Evolutionary conservation across 306 rosid species (phyloP).

Genomic region (Medicago arabica): DNA sequence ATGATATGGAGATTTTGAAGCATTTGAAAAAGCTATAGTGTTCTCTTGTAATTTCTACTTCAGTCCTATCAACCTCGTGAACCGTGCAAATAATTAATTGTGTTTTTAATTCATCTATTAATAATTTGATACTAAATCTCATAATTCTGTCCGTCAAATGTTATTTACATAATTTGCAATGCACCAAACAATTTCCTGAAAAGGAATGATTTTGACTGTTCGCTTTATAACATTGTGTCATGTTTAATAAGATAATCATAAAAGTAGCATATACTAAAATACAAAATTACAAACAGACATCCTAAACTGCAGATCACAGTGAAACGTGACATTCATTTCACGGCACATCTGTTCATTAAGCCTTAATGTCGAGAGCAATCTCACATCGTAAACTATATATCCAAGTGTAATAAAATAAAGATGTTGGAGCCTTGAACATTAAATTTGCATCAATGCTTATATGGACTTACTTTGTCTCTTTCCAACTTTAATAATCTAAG

Average conservation of each 20-base stretch:
- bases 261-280: slow-evolving; percentile 3
- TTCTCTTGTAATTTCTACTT: slow-evolving; percentile 7
- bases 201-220: slow-evolving; percentile 23
- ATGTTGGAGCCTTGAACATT: slow-evolving; percentile 29
- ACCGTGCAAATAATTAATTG: slow-evolving; percentile 1
- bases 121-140: slow-evolving; percentile 21
- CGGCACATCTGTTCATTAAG: slow-evolving; percentile 10
- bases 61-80: slow-evolving; percentile 1
- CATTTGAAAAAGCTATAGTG: slow-evolving; percentile 6
- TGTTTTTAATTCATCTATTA: slow-evolving; percentile 2
- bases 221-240: slow-evolving; percentile 16
- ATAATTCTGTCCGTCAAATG: slow-evolving; percentile 1
- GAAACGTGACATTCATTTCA: slow-evolving; percentile 27
- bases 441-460: slow-evolving; percentile 24
- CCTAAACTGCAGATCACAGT: slow-evolving; percentile 17
- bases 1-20: slow-evolving; percentile 15
- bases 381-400: slow-evolving; percentile 2
- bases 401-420: slow-evolving; percentile 13
- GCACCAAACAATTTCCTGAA: slow-evolving; percentile 1
- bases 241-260: neutral
- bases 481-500: slow-evolving; percentile 62
- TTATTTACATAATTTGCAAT: slow-evolving; percentile 3
- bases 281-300: slow-evolving; percentile 4
- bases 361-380: slow-evolving; percentile 19
- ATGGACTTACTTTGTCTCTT: slow-evolving; percentile 72